Percentiles rank a stretch among this genome's conserved stretches.
phyloP scores from a whole-genome alignment of 192 early-diverging fungal genomes.

The Podila epicladia region DNA sequence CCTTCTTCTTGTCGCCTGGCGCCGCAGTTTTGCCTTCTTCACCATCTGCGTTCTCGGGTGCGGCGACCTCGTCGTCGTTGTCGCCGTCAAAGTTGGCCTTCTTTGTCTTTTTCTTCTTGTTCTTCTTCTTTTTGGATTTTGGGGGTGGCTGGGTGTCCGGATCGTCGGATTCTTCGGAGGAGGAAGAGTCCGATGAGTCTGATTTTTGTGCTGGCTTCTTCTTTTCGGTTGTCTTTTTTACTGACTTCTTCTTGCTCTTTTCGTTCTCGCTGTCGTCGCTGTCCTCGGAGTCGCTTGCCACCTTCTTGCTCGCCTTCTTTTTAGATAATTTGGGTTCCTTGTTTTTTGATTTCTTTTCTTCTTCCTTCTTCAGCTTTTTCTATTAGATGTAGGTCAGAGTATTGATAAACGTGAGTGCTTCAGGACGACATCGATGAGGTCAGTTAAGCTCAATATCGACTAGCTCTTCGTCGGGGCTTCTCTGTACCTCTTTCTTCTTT shows the following conservation, averaged over 20 bases:
- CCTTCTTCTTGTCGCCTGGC: constrained; percentile 44
- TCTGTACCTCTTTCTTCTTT: constrained; percentile 36
- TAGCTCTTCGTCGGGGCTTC: neutral
- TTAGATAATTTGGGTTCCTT: constrained; percentile 24
- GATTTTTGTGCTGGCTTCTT: neutral
- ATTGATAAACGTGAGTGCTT: neutral
- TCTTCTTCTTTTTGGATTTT: constrained; percentile 54
- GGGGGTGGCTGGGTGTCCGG: constrained; percentile 50
- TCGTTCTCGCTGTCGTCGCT: neutral
- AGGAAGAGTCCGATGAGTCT: constrained; percentile 50
- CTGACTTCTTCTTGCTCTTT: constrained; percentile 34
- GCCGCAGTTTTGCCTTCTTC: constrained; percentile 9
- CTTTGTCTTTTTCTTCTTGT: constrained; percentile 55
- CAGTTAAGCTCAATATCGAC: neutral
- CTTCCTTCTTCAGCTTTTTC: constrained; percentile 43
- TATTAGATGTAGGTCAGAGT: neutral
- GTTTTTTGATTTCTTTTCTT: constrained; percentile 29
- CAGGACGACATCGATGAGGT: neutral
- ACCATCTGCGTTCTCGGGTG: constrained; percentile 27
- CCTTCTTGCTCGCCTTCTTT: constrained; percentile 3
- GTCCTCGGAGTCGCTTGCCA: neutral
- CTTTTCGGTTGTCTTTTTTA: neutral
- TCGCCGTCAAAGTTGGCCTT: constrained; percentile 39
- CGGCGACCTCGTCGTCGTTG: constrained; percentile 25
- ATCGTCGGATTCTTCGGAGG: constrained; percentile 38